Percentiles rank a stretch among this genome's conserved stretches.
Evolutionary conservation across 2,329 filamentous ascomycete species (phyloP).

Genomic region (Amauroascus niger): DNA sequence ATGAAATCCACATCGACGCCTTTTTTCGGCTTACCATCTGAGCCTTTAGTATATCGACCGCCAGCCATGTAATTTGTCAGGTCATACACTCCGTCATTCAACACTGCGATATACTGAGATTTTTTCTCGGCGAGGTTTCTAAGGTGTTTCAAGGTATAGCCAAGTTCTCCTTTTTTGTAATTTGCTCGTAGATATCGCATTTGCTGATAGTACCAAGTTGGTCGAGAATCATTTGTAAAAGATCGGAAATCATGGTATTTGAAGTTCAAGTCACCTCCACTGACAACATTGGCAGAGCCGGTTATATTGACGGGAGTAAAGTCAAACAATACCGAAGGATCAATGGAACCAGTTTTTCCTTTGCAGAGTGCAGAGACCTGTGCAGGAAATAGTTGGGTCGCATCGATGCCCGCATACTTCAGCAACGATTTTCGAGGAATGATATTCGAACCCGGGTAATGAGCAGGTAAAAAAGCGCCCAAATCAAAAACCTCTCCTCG

Average conservation of each 20-base stretch:
- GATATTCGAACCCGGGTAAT: conserved; percentile 69
- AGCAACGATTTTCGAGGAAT: conserved; percentile 53
- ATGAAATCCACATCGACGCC: conserved; percentile 65
- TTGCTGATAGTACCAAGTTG: conserved; percentile 88
- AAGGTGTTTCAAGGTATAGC: conserved; percentile 71
- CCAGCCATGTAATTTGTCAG: conserved; percentile 72
- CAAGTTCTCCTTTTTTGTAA: conserved; percentile 79
- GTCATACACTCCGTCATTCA: conserved; percentile 76
- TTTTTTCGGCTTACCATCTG: conserved; percentile 43
- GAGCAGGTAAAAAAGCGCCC: conserved; percentile 58
- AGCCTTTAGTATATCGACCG: conserved; percentile 56
- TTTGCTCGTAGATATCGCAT: conserved; percentile 66
- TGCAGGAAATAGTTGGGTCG: conserved; percentile 81
- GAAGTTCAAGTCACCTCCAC: conserved; percentile 59
- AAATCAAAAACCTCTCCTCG: conserved; percentile 86
- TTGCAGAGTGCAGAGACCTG: conserved; percentile 88
- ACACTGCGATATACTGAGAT: conserved; percentile 61
- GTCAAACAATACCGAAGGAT: conserved; percentile 69
- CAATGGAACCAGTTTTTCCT: conserved; percentile 52
- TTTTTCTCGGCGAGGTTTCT: conserved; percentile 57
- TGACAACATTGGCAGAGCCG: conserved; percentile 56
- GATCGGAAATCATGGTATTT: conserved; percentile 88
- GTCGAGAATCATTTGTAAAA: conserved; percentile 68
- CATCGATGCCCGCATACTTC: conserved; percentile 77
- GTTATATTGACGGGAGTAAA: conserved; percentile 70